Evolutionary conservation across 768 basidiomycete genomes (phyloP), one percentile per base, ranked within the genome.

Genomic region (Mycena galericulata): DNA sequence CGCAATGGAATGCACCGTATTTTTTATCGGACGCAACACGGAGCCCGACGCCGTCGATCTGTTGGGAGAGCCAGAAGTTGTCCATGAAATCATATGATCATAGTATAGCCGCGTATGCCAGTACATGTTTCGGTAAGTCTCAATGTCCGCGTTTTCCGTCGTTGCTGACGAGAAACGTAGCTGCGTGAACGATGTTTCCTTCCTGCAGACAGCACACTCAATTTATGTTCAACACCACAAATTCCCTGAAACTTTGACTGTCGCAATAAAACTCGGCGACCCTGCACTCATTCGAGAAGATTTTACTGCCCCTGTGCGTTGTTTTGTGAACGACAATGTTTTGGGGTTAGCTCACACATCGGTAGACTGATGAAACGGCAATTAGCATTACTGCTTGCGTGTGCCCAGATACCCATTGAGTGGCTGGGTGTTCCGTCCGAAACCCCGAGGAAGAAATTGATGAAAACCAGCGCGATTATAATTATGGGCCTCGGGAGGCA

Each of bases 11-110:
- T 95, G 98, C 74, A 93, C 97, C 9, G 90, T 84, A 14, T 99
- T 99, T 85, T 85, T 99, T 70, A 83, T 99, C 17, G 85, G 86
- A 20, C 98, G 99, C 78, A 98, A 99, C 75, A 97, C 97, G 12
- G 98, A 99, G 79, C 97, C 96, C 32, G 98, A 99, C 77, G 98
- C 97, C 0, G 97, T 99, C 34, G 98, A 99, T 81, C 84, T 99
- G 36, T 82, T 99, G 65, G 91, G 97, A 75, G 98, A 98, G 74
- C 81, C 99, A 72, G 98, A 99, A 78, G 92, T 93, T 72, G 91
- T 98, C 29, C 86, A 90, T 67, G 87, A 89, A 75, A 90, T 98
- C 70, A 85, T 87, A 99, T 73, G 86, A 90, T 29, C 93, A 97
- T 79, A 97, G 0, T 99, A 87, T 75, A 85, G 83, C 54, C 90